Conservation (phyloP, 2,329 filamentous ascomycete species). For the Ophiosphaerella korrae region DNA sequence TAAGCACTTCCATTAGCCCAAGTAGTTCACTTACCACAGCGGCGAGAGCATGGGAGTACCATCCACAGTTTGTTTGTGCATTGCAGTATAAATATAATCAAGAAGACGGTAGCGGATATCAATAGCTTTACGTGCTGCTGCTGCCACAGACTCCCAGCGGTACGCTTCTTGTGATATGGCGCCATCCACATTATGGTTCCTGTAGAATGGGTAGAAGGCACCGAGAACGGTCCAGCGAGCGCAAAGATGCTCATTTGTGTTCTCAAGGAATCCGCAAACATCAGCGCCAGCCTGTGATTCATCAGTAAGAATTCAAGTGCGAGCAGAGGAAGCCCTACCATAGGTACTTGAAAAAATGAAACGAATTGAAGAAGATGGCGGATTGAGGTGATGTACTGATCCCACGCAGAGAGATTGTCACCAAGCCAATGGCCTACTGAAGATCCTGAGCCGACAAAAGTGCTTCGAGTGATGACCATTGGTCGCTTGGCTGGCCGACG, state of each 20-base stretch:
- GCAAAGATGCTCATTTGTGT: constrained; percentile 71
- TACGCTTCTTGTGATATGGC: constrained; percentile 59
- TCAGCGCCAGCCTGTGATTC: constrained; percentile 55
- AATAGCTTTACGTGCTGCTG: constrained; percentile 70
- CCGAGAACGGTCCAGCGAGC: constrained; percentile 74
- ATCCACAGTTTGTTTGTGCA: constrained; percentile 63
- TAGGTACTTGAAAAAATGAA: constrained; percentile 53
- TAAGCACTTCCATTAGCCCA: background rate
- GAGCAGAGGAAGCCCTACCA: constrained; percentile 30
- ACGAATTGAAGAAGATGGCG: constrained; percentile 52
- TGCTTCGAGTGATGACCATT: constrained; percentile 76
- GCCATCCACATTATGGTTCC: constrained; percentile 72
- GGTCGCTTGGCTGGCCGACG: constrained; percentile 69
- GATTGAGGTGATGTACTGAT: constrained; percentile 49
- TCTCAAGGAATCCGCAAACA: constrained; percentile 73
- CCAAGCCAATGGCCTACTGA: constrained; percentile 65
- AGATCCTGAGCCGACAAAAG: constrained; percentile 72
- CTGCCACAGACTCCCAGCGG: constrained; percentile 66
- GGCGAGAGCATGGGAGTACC: constrained; percentile 71
- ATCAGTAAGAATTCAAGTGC: background rate
- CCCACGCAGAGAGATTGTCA: constrained; percentile 56
- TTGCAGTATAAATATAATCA: constrained; percentile 77
- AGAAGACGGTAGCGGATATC: constrained; percentile 75
- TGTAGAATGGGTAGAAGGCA: constrained; percentile 75
- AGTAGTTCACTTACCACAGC: constrained; percentile 62